These are phyloP conservation scores for Delonix regia DNA, from an alignment of 306 rosid genomes.

Conservation along the genomic window DNA sequence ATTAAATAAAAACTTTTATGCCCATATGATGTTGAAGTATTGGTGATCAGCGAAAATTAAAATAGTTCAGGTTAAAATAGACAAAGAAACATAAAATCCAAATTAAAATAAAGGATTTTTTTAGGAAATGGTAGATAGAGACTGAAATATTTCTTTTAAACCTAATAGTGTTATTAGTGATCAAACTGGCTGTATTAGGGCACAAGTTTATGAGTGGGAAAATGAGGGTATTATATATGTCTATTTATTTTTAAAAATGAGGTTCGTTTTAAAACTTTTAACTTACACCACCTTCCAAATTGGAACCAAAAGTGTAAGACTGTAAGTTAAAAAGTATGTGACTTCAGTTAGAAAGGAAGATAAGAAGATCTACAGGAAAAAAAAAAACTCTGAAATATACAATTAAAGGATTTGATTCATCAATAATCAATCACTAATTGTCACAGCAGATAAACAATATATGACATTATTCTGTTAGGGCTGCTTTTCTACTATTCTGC, in stretches of 20 bases:
- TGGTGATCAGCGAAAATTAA: too few relatives aligned
- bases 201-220: neutral
- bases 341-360: neutral
- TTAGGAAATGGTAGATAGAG: neutral
- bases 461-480: neutral
- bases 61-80: too few relatives aligned
- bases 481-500: conserved; percentile 10
- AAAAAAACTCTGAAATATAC: neutral
- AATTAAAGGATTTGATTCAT: conserved; percentile 7
- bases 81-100: neutral
- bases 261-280: too few relatives aligned
- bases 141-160: neutral
- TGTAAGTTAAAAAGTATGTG: neutral
- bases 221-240: neutral
- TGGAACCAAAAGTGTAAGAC: neutral
- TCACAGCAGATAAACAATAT: neutral
- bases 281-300: neutral
- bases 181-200: too few relatives aligned
- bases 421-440: conserved; percentile 10
- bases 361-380: neutral
- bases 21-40: too few relatives aligned
- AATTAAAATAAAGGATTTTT: too few relatives aligned
- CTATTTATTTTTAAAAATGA: too few relatives aligned
- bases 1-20: too few relatives aligned
- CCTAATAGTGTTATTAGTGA: neutral